phyloP scores from a whole-genome alignment of 305 asterid genomes.

The Fraxinus angustifolia region DNA sequence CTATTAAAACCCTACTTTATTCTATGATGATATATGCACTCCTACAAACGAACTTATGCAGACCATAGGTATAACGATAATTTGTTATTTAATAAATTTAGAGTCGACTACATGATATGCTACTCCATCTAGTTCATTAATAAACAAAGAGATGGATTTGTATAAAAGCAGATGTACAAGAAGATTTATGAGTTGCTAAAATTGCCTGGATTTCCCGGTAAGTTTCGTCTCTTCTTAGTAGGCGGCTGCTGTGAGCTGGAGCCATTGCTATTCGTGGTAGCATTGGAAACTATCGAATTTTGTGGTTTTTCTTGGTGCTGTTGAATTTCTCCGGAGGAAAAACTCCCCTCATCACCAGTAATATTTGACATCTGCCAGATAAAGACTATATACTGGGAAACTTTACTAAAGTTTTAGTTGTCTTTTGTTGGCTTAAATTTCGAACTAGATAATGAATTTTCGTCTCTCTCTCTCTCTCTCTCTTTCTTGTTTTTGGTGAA shows the following conservation, averaged over 20 bases:
- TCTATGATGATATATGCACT: not conserved
- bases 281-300: conserved; percentile 17
- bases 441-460: not conserved
- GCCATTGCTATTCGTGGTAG: conserved; percentile 48
- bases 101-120: not conserved
- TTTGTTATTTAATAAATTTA: not conserved
- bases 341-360: conserved; percentile 77
- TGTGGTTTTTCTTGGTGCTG: conserved; percentile 39
- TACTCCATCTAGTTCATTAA: not conserved
- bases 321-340: conserved; percentile 79
- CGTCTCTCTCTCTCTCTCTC: not conserved
- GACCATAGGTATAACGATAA: not conserved
- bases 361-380: conserved; percentile 57
- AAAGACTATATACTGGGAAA: not conserved
- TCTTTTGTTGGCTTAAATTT: conserved; percentile 10
- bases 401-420: not conserved
- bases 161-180: not conserved
- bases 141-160: not conserved
- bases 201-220: conserved; percentile 76
- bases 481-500: conserved; percentile 25
- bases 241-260: conserved; percentile 48
- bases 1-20: conserved; percentile 1
- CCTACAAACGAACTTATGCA: not conserved
- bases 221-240: conserved; percentile 61
- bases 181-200: not conserved